Evolutionary conservation across 2,329 filamentous ascomycete species (phyloP).

Genomic region (Colletotrichum shisoi): DNA sequence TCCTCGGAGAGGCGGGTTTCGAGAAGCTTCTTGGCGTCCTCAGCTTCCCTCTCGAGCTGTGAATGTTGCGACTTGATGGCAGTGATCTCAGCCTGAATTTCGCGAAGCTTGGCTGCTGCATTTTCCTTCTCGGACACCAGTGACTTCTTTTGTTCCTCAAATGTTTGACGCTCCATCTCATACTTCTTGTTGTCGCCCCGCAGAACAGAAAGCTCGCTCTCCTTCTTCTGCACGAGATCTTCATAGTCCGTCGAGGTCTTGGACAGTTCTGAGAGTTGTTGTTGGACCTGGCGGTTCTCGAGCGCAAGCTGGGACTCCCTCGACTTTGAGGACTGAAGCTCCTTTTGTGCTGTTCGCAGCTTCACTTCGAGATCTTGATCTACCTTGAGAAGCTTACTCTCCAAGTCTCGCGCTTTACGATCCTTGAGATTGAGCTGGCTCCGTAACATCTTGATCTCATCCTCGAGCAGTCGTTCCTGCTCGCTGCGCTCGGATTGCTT

Average conservation of each 20-base stretch:
- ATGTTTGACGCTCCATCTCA: constrained; percentile 78
- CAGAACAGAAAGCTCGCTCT: constrained; percentile 87
- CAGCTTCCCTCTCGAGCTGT: constrained; percentile 86
- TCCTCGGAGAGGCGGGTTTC: constrained; percentile 91
- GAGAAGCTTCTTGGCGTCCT: constrained; percentile 84
- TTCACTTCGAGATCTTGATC: constrained; percentile 92
- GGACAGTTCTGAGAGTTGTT: constrained; percentile 86
- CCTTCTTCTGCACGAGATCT: constrained; percentile 89
- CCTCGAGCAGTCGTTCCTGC: constrained; percentile 77
- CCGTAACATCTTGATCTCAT: constrained; percentile 89
- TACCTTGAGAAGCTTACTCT: constrained; percentile 80
- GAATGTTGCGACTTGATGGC: constrained; percentile 84
- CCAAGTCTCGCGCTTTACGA: constrained; percentile 85
- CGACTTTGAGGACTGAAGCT: constrained; percentile 75
- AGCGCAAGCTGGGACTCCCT: constrained; percentile 78
- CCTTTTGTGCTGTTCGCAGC: constrained; percentile 77
- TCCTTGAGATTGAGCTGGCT: constrained; percentile 91
- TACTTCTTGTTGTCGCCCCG: constrained; percentile 84
- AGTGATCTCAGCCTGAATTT: constrained; percentile 86
- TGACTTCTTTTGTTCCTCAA: constrained; percentile 79
- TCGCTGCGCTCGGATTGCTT: constrained; percentile 76
- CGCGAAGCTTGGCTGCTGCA: constrained; percentile 76
- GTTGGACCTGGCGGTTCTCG: constrained; percentile 83
- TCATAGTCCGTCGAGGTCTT: constrained; percentile 95
- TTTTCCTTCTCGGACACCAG: constrained; percentile 81